These are phyloP conservation scores for Yamadazyma akitaensis DNA, from an alignment of 805 yeast species.

Conservation along the genomic window DNA sequence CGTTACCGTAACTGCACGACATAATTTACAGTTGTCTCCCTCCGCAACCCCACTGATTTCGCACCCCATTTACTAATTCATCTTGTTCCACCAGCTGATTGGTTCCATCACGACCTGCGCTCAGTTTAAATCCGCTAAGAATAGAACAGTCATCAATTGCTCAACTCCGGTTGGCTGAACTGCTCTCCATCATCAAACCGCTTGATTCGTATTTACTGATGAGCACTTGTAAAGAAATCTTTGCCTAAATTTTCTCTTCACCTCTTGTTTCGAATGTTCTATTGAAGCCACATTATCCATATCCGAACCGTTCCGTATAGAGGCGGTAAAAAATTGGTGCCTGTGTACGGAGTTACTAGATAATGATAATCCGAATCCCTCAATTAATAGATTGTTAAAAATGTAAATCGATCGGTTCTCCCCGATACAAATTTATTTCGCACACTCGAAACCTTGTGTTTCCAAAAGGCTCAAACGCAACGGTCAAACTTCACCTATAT, in stretches of 20 bases:
- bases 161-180: not conserved
- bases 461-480: no score
- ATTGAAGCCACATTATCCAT: no score
- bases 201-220: no score
- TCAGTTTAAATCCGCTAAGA: no score
- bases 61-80: no score
- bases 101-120: not conserved
- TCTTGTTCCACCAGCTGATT: not conserved
- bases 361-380: not conserved
- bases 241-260: no score
- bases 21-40: not conserved
- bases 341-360: not conserved
- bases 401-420: not conserved
- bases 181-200: no score
- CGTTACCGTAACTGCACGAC: not conserved
- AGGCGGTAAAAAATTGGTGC: not conserved
- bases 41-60: not conserved
- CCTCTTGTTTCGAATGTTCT: no score
- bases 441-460: no score
- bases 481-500: no score
- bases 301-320: not conserved
- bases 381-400: not conserved
- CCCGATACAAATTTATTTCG: no score
- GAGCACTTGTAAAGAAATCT: no score
- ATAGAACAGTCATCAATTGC: not conserved